Conservation (phyloP, 2,329 filamentous ascomycete species). For the Paecilomyces dactylethromorphus region DNA sequence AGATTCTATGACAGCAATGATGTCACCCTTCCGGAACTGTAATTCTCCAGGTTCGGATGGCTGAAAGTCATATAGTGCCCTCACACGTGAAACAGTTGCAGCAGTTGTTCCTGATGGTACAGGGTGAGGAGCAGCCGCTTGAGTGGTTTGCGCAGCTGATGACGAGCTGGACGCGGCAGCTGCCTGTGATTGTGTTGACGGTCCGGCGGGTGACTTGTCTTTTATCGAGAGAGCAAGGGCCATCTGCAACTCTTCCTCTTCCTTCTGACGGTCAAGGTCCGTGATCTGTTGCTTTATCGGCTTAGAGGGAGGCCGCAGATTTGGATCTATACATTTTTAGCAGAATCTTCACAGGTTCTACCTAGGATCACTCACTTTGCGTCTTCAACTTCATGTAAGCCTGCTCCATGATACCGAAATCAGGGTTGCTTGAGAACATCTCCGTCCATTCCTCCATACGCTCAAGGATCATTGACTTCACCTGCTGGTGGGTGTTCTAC, state of each 20-base stretch:
- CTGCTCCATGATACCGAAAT: constrained; percentile 95
- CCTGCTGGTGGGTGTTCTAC: constrained; percentile 85
- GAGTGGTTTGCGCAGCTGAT: constrained; percentile 37
- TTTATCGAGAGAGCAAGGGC: constrained; percentile 87
- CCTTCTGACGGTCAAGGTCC: constrained; percentile 81
- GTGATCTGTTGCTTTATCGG: constrained; percentile 90
- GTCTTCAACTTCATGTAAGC: constrained; percentile 82
- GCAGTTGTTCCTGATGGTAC: constrained; percentile 82
- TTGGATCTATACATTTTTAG: constrained; percentile 60
- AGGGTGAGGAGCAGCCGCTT: constrained; percentile 59
- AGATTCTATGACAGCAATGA: constrained; percentile 94
- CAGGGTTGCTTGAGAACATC: constrained; percentile 84
- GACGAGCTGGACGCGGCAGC: constrained; percentile 30
- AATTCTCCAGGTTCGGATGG: constrained; percentile 91
- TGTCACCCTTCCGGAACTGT: constrained; percentile 92
- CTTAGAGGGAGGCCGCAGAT: constrained; percentile 83
- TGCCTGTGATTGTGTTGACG: constrained; percentile 31
- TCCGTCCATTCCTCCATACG: constrained; percentile 94
- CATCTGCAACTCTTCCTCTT: constrained; percentile 96
- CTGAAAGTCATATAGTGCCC: constrained; percentile 89
- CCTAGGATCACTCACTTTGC: constrained; percentile 43
- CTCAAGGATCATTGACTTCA: constrained; percentile 95
- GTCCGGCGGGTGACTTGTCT: constrained; percentile 56
- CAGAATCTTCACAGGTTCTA: background rate
- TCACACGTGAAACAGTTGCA: constrained; percentile 88